These are phyloP conservation scores for Rhodocollybia butyracea DNA, from an alignment of 768 basidiomycete genomes.

Conservation along the genomic window DNA sequence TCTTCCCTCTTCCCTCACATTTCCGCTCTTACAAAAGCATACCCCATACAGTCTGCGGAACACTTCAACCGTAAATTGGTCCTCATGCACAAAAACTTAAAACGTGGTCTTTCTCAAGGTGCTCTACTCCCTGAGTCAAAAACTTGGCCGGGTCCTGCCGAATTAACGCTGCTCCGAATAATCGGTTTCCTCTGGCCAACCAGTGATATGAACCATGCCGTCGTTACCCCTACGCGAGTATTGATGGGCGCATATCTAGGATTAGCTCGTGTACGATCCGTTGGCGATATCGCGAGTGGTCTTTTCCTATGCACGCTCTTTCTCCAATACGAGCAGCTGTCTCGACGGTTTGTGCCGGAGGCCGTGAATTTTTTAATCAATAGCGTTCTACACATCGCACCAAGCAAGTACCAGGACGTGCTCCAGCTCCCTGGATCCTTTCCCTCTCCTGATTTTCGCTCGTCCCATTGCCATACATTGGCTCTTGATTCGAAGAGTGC, in stretches of 20 bases:
- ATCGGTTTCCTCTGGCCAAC: constrained; percentile 88
- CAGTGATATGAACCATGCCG: constrained; percentile 89
- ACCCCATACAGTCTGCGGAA: constrained; percentile 77
- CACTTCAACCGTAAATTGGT: constrained; percentile 79
- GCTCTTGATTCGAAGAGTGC: constrained; percentile 37
- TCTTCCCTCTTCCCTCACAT: constrained; percentile 75
- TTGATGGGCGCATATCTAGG: constrained; percentile 92
- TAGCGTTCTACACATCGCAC: constrained; percentile 68
- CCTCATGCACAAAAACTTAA: constrained; percentile 93
- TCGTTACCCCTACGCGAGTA: constrained; percentile 81
- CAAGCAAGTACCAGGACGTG: constrained; percentile 46
- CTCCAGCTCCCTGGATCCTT: constrained; percentile 64
- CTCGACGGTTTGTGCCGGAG: constrained; percentile 88
- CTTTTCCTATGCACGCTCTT: constrained; percentile 86
- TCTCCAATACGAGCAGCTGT: constrained; percentile 78
- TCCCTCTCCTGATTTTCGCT: constrained; percentile 66
- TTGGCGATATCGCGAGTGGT: constrained; percentile 78
- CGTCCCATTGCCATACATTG: constrained; percentile 38
- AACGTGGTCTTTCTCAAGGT: constrained; percentile 73
- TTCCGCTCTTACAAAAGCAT: constrained; percentile 70
- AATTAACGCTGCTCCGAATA: constrained; percentile 77
- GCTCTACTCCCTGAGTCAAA: constrained; percentile 56
- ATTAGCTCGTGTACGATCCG: constrained; percentile 72
- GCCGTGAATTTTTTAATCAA: constrained; percentile 79
- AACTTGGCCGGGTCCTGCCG: constrained; percentile 87